These are phyloP conservation scores for Amoeboradix gromovi DNA, from an alignment of 371 early-diverging fungal genomes.

Conservation along the genomic window DNA sequence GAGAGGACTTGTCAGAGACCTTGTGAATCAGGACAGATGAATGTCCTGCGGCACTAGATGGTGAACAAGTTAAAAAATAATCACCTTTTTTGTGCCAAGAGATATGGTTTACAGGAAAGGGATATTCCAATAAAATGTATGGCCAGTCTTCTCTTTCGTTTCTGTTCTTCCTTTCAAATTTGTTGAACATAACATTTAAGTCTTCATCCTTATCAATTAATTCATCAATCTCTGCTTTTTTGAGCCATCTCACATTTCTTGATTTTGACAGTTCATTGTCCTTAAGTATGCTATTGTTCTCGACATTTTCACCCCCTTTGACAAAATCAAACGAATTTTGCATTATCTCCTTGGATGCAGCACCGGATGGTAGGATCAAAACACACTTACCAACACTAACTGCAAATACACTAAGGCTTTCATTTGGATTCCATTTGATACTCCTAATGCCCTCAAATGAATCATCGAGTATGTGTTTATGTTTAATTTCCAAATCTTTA, in stretches of 20 bases:
- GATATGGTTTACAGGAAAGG: slow-evolving; percentile 27
- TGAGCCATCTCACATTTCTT: not conserved
- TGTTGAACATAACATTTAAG: not conserved
- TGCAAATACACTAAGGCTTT: slow-evolving; percentile 30
- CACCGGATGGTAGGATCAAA: not conserved
- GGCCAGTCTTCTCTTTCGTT: not conserved
- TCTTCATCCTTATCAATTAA: not conserved
- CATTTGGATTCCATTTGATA: slow-evolving; percentile 68
- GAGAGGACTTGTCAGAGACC: slow-evolving; percentile 48
- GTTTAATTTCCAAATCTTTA: not conserved
- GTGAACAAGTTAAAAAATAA: slow-evolving; percentile 30
- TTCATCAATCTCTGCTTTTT: not conserved
- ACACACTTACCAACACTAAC: slow-evolving; percentile 4
- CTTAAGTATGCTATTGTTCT: not conserved
- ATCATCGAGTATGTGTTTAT: not conserved
- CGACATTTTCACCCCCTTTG: not conserved
- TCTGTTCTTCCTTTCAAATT: not conserved
- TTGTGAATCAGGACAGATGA: slow-evolving; percentile 63
- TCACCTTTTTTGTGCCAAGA: slow-evolving; percentile 90
- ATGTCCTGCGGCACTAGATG: slow-evolving; percentile 13
- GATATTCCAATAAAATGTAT: not conserved
- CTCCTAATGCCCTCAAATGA: slow-evolving; percentile 18
- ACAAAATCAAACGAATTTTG: not conserved
- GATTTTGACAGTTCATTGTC: not conserved
- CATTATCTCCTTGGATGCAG: not conserved